Base-by-base conservation (phyloP, 345 rosid genomes). In the Acer yangbiense region DNA sequence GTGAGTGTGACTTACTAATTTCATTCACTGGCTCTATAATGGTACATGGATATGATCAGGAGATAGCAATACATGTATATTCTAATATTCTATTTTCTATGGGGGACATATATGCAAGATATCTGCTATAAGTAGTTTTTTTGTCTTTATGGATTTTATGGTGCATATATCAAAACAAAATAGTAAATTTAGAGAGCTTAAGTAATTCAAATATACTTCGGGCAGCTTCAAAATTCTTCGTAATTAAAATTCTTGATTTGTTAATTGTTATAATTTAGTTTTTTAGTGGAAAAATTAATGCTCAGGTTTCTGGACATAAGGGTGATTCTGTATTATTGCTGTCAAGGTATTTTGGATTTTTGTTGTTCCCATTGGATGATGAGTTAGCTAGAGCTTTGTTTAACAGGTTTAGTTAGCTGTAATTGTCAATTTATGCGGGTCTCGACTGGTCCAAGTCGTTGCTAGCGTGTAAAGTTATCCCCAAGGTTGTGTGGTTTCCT, bases 1-100 rank as follows among this genome's bases (percentile, higher is more conserved):
- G 99, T 96, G 82, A 76, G 94, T 77, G 76, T 71, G 66, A 60
- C 58, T 72, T 61, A 21, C 62, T 71, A 23, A 54, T 54, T 60
- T 72, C 27, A 21, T 73, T 73, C 52, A 48, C 61, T 74, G 2
- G 29, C 52, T 32, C 32, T 69, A 63, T 67, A 73, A 50, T 69
- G 11, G 25, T 13, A 13, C 68, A 6, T 70, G 55, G 12, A 70
- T 77, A 58, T 44, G 32, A 17, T 74, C 9, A 72, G 1, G 39
- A 39, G 55, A 58, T 16, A 60, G 32, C 13, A 39, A 43, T 20
- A 8, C 14, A 21, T 60, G 54, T 72, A 23, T 54, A 55, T 70
- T 20, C 25, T 32, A 29, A 23, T 54, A 55, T 70, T 20, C 25
- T 32, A 29, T 41, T 61, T 39, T 7, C 20, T 8, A 7, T 55